Conservation (phyloP, 2,329 filamentous ascomycete genomes). For the Colletotrichum simmondsii region DNA sequence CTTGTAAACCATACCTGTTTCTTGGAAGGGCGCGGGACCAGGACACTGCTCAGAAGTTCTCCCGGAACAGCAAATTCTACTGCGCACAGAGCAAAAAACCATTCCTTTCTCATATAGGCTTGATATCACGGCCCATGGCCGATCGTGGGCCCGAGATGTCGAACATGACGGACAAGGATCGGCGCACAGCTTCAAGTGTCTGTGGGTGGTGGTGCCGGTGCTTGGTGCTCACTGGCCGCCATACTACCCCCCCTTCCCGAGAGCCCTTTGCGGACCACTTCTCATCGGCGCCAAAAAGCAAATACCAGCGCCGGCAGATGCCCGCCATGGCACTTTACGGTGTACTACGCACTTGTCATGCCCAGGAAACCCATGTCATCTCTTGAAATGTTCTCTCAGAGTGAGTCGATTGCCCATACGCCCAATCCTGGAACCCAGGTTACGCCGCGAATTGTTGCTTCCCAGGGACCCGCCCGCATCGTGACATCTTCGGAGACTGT, state of each 20-base stretch:
- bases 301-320: constrained; percentile 17
- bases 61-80: background rate
- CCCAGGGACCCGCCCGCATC: constrained; percentile 15
- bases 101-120: constrained; percentile 5
- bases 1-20: background rate
- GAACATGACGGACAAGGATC: constrained; percentile 28
- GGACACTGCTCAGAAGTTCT: background rate
- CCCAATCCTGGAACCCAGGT: constrained; percentile 23
- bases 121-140: constrained; percentile 20
- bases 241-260: background rate
- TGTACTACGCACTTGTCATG: background rate
- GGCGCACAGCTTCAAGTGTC: constrained; percentile 31
- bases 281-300: constrained; percentile 24
- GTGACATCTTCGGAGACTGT: constrained; percentile 2
- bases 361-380: constrained; percentile 2
- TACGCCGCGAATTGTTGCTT: constrained; percentile 3
- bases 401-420: background rate
- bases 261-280: constrained; percentile 4
- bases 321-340: constrained; percentile 10
- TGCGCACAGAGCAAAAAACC: constrained; percentile 14
- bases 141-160: constrained; percentile 23
- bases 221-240: constrained; percentile 17
- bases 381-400: constrained; percentile 2
- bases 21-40: constrained; percentile 6
- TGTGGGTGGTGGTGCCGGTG: constrained; percentile 23